Evolutionary conservation across 2,329 filamentous ascomycete species (phyloP).

Genomic region (Pseudocercospora musae): DNA sequence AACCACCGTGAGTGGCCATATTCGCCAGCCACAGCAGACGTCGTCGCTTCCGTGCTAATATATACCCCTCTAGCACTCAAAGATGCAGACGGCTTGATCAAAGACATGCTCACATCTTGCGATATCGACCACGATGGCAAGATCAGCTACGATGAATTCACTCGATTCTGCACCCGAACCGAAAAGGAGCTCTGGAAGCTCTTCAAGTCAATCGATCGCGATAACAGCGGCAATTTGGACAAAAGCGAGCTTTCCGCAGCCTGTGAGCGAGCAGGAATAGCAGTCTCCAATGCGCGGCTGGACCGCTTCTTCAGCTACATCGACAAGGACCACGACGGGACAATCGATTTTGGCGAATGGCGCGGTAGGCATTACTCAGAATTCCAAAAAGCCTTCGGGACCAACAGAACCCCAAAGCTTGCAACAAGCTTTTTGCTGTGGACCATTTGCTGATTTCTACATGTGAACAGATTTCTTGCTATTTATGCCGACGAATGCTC

Average conservation of each 20-base stretch:
- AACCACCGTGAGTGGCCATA: slow-evolving; percentile 72
- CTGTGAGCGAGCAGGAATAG: slow-evolving; percentile 73
- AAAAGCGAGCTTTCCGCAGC: slow-evolving; percentile 78
- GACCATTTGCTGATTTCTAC: background rate
- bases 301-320: slow-evolving; percentile 86
- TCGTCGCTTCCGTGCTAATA: slow-evolving; percentile 6
- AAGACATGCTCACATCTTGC: slow-evolving; percentile 74
- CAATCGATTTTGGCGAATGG: slow-evolving; percentile 92
- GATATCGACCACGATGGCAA: slow-evolving; percentile 84
- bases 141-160: slow-evolving; percentile 93
- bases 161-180: slow-evolving; percentile 78
- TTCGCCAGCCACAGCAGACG: background rate
- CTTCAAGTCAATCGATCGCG: slow-evolving; percentile 81
- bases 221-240: slow-evolving; percentile 81
- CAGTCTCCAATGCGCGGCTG: slow-evolving; percentile 72
- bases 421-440: background rate
- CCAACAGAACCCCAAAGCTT: slow-evolving; percentile 6
- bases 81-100: slow-evolving; percentile 83
- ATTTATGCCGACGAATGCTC: slow-evolving; percentile 70
- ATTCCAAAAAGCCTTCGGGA: background rate
- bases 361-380: slow-evolving; percentile 56
- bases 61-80: slow-evolving; percentile 62
- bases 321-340: slow-evolving; percentile 82
- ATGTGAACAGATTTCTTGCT: slow-evolving; percentile 73
- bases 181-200: slow-evolving; percentile 78